Evolutionary conservation across 2,329 filamentous ascomycete genomes (phyloP).

Genomic region (Scorias spongiosa): DNA sequence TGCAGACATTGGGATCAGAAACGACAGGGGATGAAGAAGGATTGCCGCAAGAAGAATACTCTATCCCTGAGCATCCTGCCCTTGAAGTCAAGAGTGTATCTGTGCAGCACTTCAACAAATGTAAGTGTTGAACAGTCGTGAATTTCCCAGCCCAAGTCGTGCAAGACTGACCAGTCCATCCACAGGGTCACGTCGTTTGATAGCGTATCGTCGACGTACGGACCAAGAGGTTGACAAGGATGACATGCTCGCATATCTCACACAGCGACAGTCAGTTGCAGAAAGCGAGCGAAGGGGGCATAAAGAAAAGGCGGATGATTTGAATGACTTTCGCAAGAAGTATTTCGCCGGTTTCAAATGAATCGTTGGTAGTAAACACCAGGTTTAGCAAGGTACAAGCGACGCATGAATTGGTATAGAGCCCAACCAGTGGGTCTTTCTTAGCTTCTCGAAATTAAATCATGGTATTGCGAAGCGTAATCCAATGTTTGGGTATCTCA

Average conservation of each 20-base stretch:
- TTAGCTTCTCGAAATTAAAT: too few species aligned
- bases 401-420: too few species aligned
- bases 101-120: constrained; percentile 79
- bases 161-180: not conserved
- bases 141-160: constrained; percentile 11
- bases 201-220: constrained; percentile 64
- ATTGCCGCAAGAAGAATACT: constrained; percentile 43
- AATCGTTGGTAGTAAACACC: not conserved
- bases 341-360: not conserved
- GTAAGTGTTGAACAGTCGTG: constrained; percentile 26
- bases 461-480: too few species aligned
- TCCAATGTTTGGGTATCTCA: too few species aligned
- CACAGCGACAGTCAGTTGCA: constrained; percentile 8
- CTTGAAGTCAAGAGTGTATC: constrained; percentile 62
- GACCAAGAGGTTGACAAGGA: constrained; percentile 36
- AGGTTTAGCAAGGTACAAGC: too few species aligned
- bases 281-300: constrained; percentile 19
- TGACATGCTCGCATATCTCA: constrained; percentile 12
- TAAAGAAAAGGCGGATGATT: constrained; percentile 44
- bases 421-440: too few species aligned
- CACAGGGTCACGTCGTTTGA: constrained; percentile 69
- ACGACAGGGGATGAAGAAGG: constrained; percentile 27
- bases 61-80: constrained; percentile 60
- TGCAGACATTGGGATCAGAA: not conserved
- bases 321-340: constrained; percentile 52